Conservation (phyloP, 139 green algal genomes). For the Picochlorum sp. region DNA sequence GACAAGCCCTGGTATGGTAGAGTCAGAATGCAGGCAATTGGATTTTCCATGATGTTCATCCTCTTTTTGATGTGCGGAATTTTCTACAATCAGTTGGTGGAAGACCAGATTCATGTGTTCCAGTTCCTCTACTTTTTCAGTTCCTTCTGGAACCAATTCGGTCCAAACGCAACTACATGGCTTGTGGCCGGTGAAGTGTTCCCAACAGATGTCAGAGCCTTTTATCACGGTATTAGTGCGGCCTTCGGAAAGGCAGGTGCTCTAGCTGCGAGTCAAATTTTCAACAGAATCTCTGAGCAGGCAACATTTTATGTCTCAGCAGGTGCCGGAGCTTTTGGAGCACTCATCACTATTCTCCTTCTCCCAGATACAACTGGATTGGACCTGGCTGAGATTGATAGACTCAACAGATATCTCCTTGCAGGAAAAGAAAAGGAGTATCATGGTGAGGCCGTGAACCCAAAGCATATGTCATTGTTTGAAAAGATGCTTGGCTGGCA, state of each 20-base stretch:
- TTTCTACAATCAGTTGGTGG: slow-evolving; percentile 32
- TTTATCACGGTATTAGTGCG: slow-evolving; percentile 45
- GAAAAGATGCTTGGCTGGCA: slow-evolving; percentile 32
- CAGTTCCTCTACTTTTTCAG: slow-evolving; percentile 73
- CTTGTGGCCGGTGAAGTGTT: slow-evolving; percentile 53
- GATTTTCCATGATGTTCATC: slow-evolving; percentile 43
- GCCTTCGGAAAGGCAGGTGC: slow-evolving; percentile 50
- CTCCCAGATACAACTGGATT: slow-evolving; percentile 52
- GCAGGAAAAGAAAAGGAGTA: slow-evolving; percentile 19
- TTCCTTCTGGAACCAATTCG: slow-evolving; percentile 70
- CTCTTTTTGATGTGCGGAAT: slow-evolving; percentile 55
- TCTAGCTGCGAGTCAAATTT: slow-evolving; percentile 33
- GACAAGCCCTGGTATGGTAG: slow-evolving; percentile 52
- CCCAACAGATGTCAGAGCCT: slow-evolving; percentile 56
- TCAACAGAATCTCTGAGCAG: slow-evolving; percentile 15
- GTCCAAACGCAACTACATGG: slow-evolving; percentile 44
- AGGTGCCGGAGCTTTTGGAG: slow-evolving; percentile 29
- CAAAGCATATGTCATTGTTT: slow-evolving; percentile 47
- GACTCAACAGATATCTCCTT: slow-evolving; percentile 26
- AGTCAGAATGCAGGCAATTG: slow-evolving; percentile 39
- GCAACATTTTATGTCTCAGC: slow-evolving; percentile 41
- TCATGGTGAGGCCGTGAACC: slow-evolving; percentile 49
- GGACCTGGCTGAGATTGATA: slow-evolving; percentile 52
- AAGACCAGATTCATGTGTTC: slow-evolving; percentile 28
- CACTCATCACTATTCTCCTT: slow-evolving; percentile 46